Evolutionary conservation across 768 basidiomycete genomes (phyloP).

Genomic region (Tylopilus plumbeoviolaceoides): DNA sequence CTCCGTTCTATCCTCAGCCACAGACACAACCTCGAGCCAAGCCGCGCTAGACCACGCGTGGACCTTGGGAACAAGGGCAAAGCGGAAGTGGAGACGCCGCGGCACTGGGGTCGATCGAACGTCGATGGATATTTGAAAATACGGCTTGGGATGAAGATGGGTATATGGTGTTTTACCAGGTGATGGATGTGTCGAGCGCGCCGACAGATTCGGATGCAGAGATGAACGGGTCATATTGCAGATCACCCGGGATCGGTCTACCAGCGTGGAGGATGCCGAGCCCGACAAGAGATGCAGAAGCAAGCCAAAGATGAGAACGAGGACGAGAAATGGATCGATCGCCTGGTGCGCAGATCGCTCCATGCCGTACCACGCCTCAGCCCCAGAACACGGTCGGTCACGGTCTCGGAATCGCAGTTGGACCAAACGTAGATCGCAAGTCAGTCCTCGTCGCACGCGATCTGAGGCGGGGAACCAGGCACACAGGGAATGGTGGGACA

Average conservation of each 20-base stretch:
- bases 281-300: background rate
- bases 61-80: too few species aligned
- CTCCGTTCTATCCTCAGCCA: conserved; percentile 16
- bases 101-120: too few species aligned
- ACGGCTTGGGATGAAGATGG: too few species aligned
- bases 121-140: too few species aligned
- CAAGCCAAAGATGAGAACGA: background rate
- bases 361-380: background rate
- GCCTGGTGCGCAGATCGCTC: conserved; percentile 12
- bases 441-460: too few species aligned
- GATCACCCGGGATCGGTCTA: background rate
- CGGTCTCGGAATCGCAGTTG: too few species aligned
- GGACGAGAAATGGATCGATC: conserved; percentile 12
- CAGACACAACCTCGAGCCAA: background rate
- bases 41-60: background rate
- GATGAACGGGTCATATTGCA: conserved; percentile 17
- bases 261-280: background rate
- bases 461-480: too few species aligned
- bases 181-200: background rate
- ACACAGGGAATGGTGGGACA: too few species aligned
- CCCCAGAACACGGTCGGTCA: too few species aligned
- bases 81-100: too few species aligned
- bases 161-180: too few species aligned
- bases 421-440: too few species aligned
- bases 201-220: conserved; percentile 31